Evolutionary conservation across 345 rosid species (phyloP).

Genomic region (Passiflora organensis): DNA sequence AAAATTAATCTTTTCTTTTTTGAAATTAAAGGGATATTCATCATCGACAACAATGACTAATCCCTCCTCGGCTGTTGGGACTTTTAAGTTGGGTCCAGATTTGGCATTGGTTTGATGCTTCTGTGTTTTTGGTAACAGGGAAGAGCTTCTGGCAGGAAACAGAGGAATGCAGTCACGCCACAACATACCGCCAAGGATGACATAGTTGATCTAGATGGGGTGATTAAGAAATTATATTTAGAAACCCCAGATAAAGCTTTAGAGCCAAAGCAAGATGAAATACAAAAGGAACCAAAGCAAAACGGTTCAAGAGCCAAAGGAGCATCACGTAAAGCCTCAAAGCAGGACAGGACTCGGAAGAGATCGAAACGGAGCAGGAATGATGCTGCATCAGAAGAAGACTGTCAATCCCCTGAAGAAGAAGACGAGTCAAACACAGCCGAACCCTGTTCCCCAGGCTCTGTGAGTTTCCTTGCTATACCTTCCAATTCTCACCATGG

Average conservation of each 20-base stretch:
- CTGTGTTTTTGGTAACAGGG: constrained; percentile 6
- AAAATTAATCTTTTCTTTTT: too few species aligned
- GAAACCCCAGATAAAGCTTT: background rate
- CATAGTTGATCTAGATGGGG: constrained; percentile 11
- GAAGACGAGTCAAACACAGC: constrained; percentile 14
- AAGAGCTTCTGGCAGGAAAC: constrained; percentile 6
- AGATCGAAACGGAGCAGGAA: background rate
- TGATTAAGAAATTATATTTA: constrained; percentile 9
- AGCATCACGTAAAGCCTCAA: background rate
- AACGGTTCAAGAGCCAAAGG: background rate
- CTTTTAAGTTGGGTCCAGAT: background rate
- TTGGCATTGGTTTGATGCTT: background rate
- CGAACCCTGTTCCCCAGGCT: constrained; percentile 3
- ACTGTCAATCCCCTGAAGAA: constrained; percentile 13
- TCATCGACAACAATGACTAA: background rate
- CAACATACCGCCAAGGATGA: background rate
- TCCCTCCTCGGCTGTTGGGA: background rate
- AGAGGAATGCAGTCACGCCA: background rate
- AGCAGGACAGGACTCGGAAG: background rate
- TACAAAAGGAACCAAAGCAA: background rate
- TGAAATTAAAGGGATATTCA: too few species aligned
- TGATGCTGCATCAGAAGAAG: background rate
- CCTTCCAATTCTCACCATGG: background rate
- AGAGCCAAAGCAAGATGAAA: constrained; percentile 6
- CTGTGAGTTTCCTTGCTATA: constrained; percentile 11